Base-by-base conservation (phyloP, 2,329 filamentous ascomycete species). In the Phialophora macrospora region DNA sequence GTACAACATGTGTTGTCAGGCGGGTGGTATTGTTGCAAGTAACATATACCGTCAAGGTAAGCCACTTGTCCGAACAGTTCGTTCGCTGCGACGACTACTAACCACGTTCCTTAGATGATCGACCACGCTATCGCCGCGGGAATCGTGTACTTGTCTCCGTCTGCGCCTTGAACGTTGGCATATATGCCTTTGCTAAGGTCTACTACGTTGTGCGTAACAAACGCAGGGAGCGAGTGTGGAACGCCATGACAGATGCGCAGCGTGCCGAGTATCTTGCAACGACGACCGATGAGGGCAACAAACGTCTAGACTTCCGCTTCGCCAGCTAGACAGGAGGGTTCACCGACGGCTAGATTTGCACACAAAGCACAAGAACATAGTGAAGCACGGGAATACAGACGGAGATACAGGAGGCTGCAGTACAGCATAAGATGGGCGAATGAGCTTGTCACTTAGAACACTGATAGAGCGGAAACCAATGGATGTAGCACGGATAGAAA, bases 41-140 rank as follows among this genome's bases (percentile, higher is more conserved):
- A 79, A 78, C 49, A 76, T 78, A 28, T 78, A 78, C 63, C 73
- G 66, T 12, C 48, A 68, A 63, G 78, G 64, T 62, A 26, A 67
- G 56, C 52, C 12, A 34, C 6, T 5, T 8, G 14, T 11, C 11
- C 9, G 17, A 32, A 0, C 1, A n/a, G 8, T 2, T 5, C 26
- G 4, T 8, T 24, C 4, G 8, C n/a, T 11, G 8, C 14, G 14
- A 57, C n/a, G 17, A 32, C 63, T 62, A 32, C 63, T 62, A 7
- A 64, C 62, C 14, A 20, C 17, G 8, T 17, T 24, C 20, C 3
- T 12, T 22, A 66, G 64, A 81, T 63, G 86, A 88, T 63, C 78
- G 78, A 5, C 85, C 85, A 0, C 83, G 84, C 70, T 88, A 87
- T 73, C 83, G 84, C 66, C 80, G 73, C 2, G 86, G 86, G 6